Evolutionary conservation across 139 green algal species (phyloP).

Genomic region (Desmodesmus armatus): DNA sequence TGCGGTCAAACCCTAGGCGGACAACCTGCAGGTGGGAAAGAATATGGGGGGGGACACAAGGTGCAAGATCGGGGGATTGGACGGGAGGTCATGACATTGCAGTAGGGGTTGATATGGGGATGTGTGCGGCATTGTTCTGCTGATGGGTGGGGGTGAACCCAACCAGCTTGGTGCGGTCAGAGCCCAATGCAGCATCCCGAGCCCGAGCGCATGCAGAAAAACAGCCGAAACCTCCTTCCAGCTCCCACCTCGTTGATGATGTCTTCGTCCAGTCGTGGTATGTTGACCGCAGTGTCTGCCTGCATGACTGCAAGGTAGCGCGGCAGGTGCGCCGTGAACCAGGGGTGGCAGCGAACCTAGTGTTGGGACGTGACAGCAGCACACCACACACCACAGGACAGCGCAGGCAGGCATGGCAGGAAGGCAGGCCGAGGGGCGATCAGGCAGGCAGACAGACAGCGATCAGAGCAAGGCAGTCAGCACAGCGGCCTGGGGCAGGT

Average conservation of each 20-base stretch:
- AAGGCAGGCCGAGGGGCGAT: not conserved
- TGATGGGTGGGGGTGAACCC: slow-evolving; percentile 72
- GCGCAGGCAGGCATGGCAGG: not conserved
- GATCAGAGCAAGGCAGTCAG: too few species aligned
- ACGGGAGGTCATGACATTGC: too few species aligned
- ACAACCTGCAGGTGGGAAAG: too few species aligned
- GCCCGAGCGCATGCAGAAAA: too few species aligned
- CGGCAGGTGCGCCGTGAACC: slow-evolving; percentile 95
- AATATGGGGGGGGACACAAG: too few species aligned
- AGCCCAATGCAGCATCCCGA: slow-evolving; percentile 87
- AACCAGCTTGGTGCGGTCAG: slow-evolving; percentile 78
- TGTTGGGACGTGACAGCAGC: not conserved
- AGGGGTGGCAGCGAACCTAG: slow-evolving; percentile 96
- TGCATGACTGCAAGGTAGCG: slow-evolving; percentile 97
- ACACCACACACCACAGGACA: not conserved
- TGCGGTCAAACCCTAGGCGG: too few species aligned
- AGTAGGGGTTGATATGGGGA: too few species aligned
- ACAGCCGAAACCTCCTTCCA: too few species aligned
- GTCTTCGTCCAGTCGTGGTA: slow-evolving; percentile 75
- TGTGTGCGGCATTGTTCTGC: too few species aligned
- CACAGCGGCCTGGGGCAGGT: too few species aligned
- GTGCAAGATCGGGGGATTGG: too few species aligned
- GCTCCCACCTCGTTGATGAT: slow-evolving; percentile 73
- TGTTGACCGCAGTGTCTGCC: slow-evolving; percentile 46
- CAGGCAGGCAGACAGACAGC: not conserved